Evolutionary conservation across 2,329 filamentous ascomycete genomes (phyloP), one percentile per base, ranked within the genome.

Genomic region (Exserohilum rostratum): DNA sequence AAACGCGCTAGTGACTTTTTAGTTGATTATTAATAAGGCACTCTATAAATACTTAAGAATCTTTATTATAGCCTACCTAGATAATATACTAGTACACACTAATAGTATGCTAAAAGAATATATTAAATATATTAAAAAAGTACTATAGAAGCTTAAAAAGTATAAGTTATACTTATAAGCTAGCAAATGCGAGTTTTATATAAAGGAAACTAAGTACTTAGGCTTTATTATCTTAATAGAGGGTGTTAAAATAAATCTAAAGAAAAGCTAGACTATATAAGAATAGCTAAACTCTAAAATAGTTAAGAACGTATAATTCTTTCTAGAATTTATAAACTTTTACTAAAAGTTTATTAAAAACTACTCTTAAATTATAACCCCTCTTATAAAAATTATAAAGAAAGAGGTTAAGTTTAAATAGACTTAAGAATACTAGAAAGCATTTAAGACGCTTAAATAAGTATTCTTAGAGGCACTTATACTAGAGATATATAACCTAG

Each of bases 161-260:
- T 44, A 38, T 9, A 61, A 43, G 40, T 9, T 72, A 9, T 57
- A 62, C 25, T 20, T 62, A 15, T 55, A 63, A 22, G 52, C 58
- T 27, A 53, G 66, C 5, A 76, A 76, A 59, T 73, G 55, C 56
- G 40, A 68, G 40, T 76, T 75, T 53, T 56, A 69, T 53, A 57
- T 55, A 31, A 55, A 67, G 20, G 33, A 64, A 55, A 57, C 69
- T 29, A 53, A 68, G 18, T 76, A 69, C 53, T 53, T 77, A 33
- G 56, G 65, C 25, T 74, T 66, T 56, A 67, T 67, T 44, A 68
- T 76, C 30, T 46, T 40, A 15, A 49, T 44, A 13, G 42, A 61
- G 34, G 52, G 65, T 47, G 58, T 76, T 15, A 27, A 40, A 15
- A 70, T 74, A 40, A 50, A 72, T 45, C 51, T 43, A 40, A 49